A percentile compares a stretch with the other conserved stretches of the same genome.
Evolutionary conservation across 768 basidiomycete species (phyloP).

Genomic region (Nevesoporus exiguus): DNA sequence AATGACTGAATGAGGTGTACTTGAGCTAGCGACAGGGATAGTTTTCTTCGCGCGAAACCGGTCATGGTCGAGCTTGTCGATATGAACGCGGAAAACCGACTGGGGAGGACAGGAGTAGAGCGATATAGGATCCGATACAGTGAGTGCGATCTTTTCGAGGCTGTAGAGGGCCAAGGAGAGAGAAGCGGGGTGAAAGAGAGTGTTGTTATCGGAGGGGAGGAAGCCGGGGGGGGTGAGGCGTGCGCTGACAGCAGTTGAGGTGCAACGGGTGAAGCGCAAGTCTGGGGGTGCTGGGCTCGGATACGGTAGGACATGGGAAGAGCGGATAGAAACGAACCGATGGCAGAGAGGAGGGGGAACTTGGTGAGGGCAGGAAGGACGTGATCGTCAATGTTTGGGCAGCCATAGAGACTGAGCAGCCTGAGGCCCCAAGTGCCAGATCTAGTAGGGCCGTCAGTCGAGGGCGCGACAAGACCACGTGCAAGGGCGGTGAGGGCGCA

Average conservation of each 20-base stretch:
- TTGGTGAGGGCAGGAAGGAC: slow-evolving; percentile 39
- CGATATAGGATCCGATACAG: slow-evolving; percentile 13
- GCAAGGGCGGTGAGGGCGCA: slow-evolving; percentile 53
- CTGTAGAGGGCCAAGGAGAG: slow-evolving; percentile 35
- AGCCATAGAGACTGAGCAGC: slow-evolving; percentile 54
- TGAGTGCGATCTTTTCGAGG: slow-evolving; percentile 23
- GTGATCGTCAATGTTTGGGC: slow-evolving; percentile 44
- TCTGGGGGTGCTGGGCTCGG: slow-evolving; percentile 32
- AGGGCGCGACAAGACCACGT: slow-evolving; percentile 35
- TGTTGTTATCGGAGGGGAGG: slow-evolving; percentile 23
- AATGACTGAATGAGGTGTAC: background rate
- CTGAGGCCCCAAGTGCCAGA: slow-evolving; percentile 57
- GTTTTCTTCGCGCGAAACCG: slow-evolving; percentile 2
- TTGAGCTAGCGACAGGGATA: background rate
- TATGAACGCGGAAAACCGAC: slow-evolving; percentile 29
- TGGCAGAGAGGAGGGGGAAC: slow-evolving; percentile 57
- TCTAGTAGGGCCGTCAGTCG: background rate
- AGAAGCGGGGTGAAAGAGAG: slow-evolving; percentile 43
- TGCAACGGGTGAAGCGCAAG: slow-evolving; percentile 48
- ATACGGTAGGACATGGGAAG: background rate
- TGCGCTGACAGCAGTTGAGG: slow-evolving; percentile 14
- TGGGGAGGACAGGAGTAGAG: slow-evolving; percentile 27
- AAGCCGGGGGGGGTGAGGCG: slow-evolving; percentile 25
- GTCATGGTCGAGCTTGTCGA: slow-evolving; percentile 13
- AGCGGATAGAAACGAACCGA: slow-evolving; percentile 44